Evolutionary conservation across 345 rosid species (phyloP).

Genomic region (Citrus mangshanensis): DNA sequence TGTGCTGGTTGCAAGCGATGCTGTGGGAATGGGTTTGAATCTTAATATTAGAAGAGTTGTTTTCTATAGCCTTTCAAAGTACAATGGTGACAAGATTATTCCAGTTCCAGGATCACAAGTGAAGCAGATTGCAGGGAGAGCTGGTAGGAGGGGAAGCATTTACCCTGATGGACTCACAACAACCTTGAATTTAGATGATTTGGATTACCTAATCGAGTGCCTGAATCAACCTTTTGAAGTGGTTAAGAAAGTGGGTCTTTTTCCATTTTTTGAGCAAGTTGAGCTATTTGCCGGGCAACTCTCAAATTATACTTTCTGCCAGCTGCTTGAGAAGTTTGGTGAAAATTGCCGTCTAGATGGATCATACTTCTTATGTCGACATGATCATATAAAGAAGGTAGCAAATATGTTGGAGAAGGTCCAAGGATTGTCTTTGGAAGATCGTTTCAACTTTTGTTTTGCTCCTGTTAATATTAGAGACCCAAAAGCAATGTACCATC

Average conservation of each 20-base stretch:
- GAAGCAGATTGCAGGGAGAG: constrained; percentile 97
- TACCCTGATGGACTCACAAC: constrained; percentile 93
- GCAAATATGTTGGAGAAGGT: constrained; percentile 96
- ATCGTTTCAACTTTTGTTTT: constrained; percentile 91
- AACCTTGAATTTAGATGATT: constrained; percentile 65
- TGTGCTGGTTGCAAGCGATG: constrained; percentile 97
- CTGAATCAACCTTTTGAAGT: constrained; percentile 82
- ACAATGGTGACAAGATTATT: constrained; percentile 79
- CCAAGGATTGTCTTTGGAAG: constrained; percentile 66
- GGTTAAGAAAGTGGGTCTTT: constrained; percentile 76
- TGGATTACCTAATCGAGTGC: constrained; percentile 74
- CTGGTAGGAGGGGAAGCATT: constrained; percentile 88
- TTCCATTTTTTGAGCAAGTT: constrained; percentile 93
- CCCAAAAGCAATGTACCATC: constrained; percentile 89
- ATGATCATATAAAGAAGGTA: constrained; percentile 82
- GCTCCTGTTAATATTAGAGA: constrained; percentile 92
- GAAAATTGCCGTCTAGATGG: constrained; percentile 85
- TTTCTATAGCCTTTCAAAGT: constrained; percentile 67
- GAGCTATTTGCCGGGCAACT: constrained; percentile 82
- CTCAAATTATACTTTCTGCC: constrained; percentile 45
- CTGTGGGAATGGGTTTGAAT: constrained; percentile 96
- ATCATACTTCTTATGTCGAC: constrained; percentile 77
- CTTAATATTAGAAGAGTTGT: constrained; percentile 91
- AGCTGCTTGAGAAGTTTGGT: constrained; percentile 72
- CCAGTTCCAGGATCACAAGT: constrained; percentile 86